Conservation (phyloP, 306 rosid species). For the Sicyos edulis region DNA sequence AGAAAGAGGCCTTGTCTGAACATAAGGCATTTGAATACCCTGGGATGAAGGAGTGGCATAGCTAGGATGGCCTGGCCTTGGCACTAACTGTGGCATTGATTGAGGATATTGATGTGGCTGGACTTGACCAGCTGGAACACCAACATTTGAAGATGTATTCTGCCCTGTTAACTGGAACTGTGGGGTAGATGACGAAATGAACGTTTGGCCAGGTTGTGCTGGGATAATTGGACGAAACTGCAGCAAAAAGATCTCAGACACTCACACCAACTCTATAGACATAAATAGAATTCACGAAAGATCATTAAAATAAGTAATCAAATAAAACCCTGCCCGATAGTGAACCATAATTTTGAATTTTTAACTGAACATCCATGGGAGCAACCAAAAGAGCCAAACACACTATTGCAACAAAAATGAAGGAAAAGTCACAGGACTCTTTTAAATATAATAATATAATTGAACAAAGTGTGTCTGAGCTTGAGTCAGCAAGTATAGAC, state of each 20-base stretch:
- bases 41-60: slow-evolving; percentile 58
- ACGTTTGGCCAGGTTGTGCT: slow-evolving; percentile 68
- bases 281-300: slow-evolving; percentile 17
- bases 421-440: background rate
- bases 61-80: slow-evolving; percentile 66
- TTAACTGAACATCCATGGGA: slow-evolving; percentile 11
- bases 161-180: slow-evolving; percentile 73
- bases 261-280: background rate
- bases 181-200: slow-evolving; percentile 50
- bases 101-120: slow-evolving; percentile 79
- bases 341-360: background rate
- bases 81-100: slow-evolving; percentile 67
- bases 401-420: background rate
- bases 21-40: slow-evolving; percentile 54
- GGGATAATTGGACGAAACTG: slow-evolving; percentile 80
- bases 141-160: slow-evolving; percentile 54
- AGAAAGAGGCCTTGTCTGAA: slow-evolving; percentile 72
- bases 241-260: slow-evolving; percentile 21
- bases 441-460: background rate
- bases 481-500: background rate
- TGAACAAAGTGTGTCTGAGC: too few relatives aligned
- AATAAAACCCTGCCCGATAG: background rate
- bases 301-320: background rate
- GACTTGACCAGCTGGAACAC: slow-evolving; percentile 58
- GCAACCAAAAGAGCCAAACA: background rate